Base-by-base conservation (phyloP, 2,329 filamentous ascomycete species). In the Bipolaris victoriae region DNA sequence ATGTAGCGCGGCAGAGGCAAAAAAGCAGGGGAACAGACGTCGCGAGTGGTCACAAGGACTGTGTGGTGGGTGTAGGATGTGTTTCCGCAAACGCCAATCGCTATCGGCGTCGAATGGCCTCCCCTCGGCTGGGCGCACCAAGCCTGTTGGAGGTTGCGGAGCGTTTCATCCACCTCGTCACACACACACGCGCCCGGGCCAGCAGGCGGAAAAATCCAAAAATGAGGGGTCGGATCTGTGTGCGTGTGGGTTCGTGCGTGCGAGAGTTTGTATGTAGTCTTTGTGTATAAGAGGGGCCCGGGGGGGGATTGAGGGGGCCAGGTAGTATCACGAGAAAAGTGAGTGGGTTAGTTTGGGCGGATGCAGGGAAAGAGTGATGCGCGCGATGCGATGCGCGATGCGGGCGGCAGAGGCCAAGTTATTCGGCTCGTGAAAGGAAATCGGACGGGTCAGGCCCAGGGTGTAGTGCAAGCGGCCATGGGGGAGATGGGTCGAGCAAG, bases 141-240 rank as follows among this genome's bases (percentile, higher is more conserved):
- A 66, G 61, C 67, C 64, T 60, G 61, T 62, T 53, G 64, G 58
- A 66, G 65, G 53, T 50, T 61, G 55, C 52, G 61, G 58, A 59
- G 62, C 61, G 62, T 60, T 60, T 67, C 64, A 66, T 69, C 57
- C 65, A 67, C 54, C 65, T 66, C 63, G 65, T 69, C 64, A 66
- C 67, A 68, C 40, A 31, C 29, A 29, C 26, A 29, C 26, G 26
- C 64, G 67, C 67, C 61, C 65, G 64, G 65, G 57, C 65, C 65
- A 65, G 65, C 65, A 62, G 60, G 60, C 60, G 58, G 51, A 52
- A 61, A 53, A 53, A 6, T 58, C 33, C 44, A 64, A 64, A 66
- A 64, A 61, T 63, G 61, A 64, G 65, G 67, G 67, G 67, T 58
- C 62, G 55, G 49, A 52, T 45, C 24, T 29, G 56, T 64, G 58